Base-by-base conservation (phyloP, 2,329 filamentous ascomycete genomes). In the Claviceps quebecensis region DNA sequence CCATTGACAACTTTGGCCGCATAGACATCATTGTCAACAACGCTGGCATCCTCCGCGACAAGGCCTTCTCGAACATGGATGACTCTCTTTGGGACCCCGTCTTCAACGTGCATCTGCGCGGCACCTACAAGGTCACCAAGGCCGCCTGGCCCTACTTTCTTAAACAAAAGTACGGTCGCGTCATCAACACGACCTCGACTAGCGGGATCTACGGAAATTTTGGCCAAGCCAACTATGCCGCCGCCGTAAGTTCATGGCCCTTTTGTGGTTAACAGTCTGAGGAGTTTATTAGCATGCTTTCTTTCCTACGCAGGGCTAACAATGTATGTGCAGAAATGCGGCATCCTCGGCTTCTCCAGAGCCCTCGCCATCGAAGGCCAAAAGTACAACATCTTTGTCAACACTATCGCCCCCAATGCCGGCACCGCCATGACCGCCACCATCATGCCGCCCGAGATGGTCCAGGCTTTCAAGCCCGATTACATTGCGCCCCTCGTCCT, bases 191-290 rank as follows among this genome's bases (percentile, higher is more conserved):
- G 47, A 93, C 93, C 41, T 95, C 88, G 38, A 97, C 93, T 47
- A 94, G 86, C 61, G 93, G 93, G 70, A 95, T 98, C 69, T 98
- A 98, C 67, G 93, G 93, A 60, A 98, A 96, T 78, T 98, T 98
- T 67, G 93, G 93, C 56, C 93, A 98, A 72, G 87, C 91, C 63
- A 98, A 98, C 77, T 98, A 98, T 69, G 80, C 93, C 56, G 87
- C 91, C 53, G 87, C 87, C 53, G 83, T 86, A 77, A 73, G 82
- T 76, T 50, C 29, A 34, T 11, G 29, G 29, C 9, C 9, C 29
- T 34, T 11, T 34, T 34, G 29, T 11, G 29, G 29, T 34, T 34
- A 34, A 34, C 7, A 8, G 7, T 29, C 26, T 7, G 7, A 29
- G 7, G 7, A 8, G 26, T 29, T 29, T 29, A 7, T n/a, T n/a